A percentile compares a stretch with the other conserved stretches of the same genome.
These are phyloP conservation scores for Magnusiomyces tetraspermus DNA, from an alignment of 1,139 yeast genomes.

Conservation along the genomic window DNA sequence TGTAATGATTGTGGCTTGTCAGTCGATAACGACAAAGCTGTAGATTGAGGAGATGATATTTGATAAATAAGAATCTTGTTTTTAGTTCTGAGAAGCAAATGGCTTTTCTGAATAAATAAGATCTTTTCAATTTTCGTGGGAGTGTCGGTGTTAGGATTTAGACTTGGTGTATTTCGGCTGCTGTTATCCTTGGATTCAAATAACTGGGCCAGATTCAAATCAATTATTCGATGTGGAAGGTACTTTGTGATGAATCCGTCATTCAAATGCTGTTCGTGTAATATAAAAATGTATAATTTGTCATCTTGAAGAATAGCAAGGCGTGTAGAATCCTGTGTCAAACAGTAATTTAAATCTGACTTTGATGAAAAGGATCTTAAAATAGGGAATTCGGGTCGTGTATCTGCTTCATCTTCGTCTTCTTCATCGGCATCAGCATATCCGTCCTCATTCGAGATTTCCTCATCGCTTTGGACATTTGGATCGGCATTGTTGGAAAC, in stretches of 20 bases:
- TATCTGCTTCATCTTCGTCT: constrained; percentile 7
- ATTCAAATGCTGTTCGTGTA: constrained; percentile 7
- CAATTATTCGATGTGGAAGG: constrained; percentile 7
- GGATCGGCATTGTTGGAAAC: background rate
- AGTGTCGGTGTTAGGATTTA: background rate
- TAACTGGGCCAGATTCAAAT: background rate
- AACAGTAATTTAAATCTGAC: constrained; percentile 8
- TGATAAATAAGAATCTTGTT: background rate
- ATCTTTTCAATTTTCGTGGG: background rate
- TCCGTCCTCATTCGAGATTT: constrained; percentile 1
- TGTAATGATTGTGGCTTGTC: background rate
- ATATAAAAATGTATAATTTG: constrained; percentile 9
- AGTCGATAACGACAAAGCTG: background rate
- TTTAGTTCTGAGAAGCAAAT: background rate
- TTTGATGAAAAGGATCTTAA: background rate
- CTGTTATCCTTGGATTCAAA: background rate
- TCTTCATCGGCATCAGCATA: constrained; percentile 5
- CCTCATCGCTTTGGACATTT: background rate
- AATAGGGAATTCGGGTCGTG: constrained; percentile 8
- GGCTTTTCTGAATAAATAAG: background rate
- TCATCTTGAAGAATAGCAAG: constrained; percentile 10
- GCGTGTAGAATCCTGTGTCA: constrained; percentile 10
- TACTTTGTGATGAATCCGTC: constrained; percentile 10
- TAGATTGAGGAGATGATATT: background rate
- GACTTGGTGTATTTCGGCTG: background rate